These are phyloP conservation scores for Nepenthes mirabilis DNA, from an alignment of 148 eudicot species.

Conservation along the genomic window DNA sequence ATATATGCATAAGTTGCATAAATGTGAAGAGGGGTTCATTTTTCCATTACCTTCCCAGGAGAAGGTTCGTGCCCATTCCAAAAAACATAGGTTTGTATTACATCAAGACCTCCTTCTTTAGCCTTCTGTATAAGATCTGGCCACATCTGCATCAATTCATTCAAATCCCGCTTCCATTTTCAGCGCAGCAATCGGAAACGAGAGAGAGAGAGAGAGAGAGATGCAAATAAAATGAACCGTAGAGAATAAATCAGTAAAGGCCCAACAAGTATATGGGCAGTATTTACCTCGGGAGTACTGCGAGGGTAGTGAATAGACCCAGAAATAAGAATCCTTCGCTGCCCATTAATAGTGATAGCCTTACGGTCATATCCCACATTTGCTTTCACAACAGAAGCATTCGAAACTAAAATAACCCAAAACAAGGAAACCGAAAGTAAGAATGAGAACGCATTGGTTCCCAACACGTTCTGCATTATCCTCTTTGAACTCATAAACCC, in stretches of 20 bases:
- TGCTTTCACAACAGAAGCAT: slow-evolving; percentile 26
- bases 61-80: slow-evolving; percentile 98
- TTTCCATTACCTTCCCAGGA: slow-evolving; percentile 51
- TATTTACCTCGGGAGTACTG: slow-evolving; percentile 78
- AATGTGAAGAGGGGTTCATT: not conserved
- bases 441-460: slow-evolving; percentile 6
- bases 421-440: slow-evolving; percentile 12
- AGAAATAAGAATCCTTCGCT: slow-evolving; percentile 74
- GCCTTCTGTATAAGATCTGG: slow-evolving; percentile 91
- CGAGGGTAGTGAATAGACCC: slow-evolving; percentile 97
- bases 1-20: not conserved
- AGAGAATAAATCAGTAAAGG: not conserved
- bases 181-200: not conserved
- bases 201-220: not conserved
- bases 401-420: slow-evolving; percentile 23
- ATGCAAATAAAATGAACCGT: slow-evolving; percentile 1
- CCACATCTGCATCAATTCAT: slow-evolving; percentile 58
- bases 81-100: slow-evolving; percentile 85
- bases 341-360: slow-evolving; percentile 72
- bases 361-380: slow-evolving; percentile 58
- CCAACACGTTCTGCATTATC: slow-evolving; percentile 11
- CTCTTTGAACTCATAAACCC: slow-evolving; percentile 19
- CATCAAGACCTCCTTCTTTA: slow-evolving; percentile 86
- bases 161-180: not conserved
- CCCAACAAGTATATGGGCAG: slow-evolving; percentile 6